Percentiles rank a stretch among this genome's conserved stretches.
These are phyloP conservation scores for Zymoseptoria tritici DNA, from an alignment of 2,329 filamentous ascomycete species.

Conservation along the genomic window DNA sequence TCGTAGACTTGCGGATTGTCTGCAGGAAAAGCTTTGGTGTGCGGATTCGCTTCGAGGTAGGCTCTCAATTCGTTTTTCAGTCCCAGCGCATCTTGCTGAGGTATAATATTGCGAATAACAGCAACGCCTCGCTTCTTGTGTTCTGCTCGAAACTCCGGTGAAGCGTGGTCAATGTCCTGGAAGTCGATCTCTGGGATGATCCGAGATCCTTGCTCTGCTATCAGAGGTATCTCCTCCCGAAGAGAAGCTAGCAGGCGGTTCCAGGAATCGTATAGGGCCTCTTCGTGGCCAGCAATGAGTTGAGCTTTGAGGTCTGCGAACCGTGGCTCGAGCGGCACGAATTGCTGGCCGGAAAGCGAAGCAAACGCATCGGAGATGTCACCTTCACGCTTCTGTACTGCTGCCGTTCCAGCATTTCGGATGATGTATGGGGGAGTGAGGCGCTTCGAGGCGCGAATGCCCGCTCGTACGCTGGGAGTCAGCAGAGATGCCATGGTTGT, in stretches of 20 bases:
- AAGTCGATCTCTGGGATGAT: slow-evolving; percentile 43
- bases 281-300: slow-evolving; percentile 43
- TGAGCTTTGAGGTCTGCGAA: slow-evolving; percentile 40
- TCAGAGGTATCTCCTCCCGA: slow-evolving; percentile 39
- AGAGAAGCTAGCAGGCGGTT: slow-evolving; percentile 37
- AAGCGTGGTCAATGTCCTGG: slow-evolving; percentile 39
- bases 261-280: slow-evolving; percentile 40
- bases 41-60: slow-evolving; percentile 42
- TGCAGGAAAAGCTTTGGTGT: slow-evolving; percentile 40
- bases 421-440: not conserved
- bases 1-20: slow-evolving; percentile 46
- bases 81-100: slow-evolving; percentile 37
- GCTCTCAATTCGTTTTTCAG: slow-evolving; percentile 39
- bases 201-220: slow-evolving; percentile 35
- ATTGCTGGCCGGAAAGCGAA: slow-evolving; percentile 41
- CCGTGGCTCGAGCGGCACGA: slow-evolving; percentile 37
- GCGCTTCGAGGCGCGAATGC: slow-evolving; percentile 1
- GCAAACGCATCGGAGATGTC: slow-evolving; percentile 46
- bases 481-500: slow-evolving; percentile 7
- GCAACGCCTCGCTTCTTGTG: slow-evolving; percentile 51
- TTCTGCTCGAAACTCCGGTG: slow-evolving; percentile 49
- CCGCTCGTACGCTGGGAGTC: slow-evolving; percentile 4
- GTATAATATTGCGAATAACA: slow-evolving; percentile 40
- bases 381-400: slow-evolving; percentile 38
- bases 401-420: slow-evolving; percentile 19